phyloP scores from a whole-genome alignment of 352 stramenopile species.

The Globisporangium acanthophoron region DNA sequence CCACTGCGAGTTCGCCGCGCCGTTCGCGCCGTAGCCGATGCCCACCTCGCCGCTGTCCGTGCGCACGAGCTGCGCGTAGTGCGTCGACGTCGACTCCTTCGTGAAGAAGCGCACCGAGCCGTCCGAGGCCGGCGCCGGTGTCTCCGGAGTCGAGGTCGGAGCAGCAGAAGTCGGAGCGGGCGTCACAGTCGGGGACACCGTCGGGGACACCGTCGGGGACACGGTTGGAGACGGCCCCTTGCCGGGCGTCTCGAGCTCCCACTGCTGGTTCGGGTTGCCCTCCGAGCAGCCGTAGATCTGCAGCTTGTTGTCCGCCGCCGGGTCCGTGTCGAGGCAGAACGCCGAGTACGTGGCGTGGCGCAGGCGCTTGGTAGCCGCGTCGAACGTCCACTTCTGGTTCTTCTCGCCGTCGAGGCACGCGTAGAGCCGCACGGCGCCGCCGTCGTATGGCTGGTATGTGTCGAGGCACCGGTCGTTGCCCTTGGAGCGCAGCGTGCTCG shows the following conservation, averaged over 20 bases:
- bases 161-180: constrained; percentile 1
- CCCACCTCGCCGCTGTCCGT: constrained; percentile 14
- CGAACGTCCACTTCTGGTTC: constrained; percentile 69
- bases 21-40: constrained; percentile 17
- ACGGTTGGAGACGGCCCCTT: constrained; percentile 5
- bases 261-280: constrained; percentile 58
- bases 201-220: constrained; percentile 12
- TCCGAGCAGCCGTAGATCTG: constrained; percentile 51
- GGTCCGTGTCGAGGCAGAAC: constrained; percentile 58
- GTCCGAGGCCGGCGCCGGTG: constrained; percentile 16
- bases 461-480: constrained; percentile 63
- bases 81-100: constrained; percentile 27
- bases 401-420: constrained; percentile 38
- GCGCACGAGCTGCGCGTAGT: constrained; percentile 35
- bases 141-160: not conserved
- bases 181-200: constrained; percentile 7
- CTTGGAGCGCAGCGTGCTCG: constrained; percentile 53
- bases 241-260: constrained; percentile 14
- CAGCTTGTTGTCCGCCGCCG: constrained; percentile 40
- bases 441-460: constrained; percentile 42
- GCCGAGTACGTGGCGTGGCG: constrained; percentile 33
- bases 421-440: constrained; percentile 50
- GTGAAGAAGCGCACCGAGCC: constrained; percentile 33
- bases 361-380: constrained; percentile 37
- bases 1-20: constrained; percentile 31